These are phyloP conservation scores for Sherardia arvensis DNA, from an alignment of 257 asterid genomes.

Conservation along the genomic window DNA sequence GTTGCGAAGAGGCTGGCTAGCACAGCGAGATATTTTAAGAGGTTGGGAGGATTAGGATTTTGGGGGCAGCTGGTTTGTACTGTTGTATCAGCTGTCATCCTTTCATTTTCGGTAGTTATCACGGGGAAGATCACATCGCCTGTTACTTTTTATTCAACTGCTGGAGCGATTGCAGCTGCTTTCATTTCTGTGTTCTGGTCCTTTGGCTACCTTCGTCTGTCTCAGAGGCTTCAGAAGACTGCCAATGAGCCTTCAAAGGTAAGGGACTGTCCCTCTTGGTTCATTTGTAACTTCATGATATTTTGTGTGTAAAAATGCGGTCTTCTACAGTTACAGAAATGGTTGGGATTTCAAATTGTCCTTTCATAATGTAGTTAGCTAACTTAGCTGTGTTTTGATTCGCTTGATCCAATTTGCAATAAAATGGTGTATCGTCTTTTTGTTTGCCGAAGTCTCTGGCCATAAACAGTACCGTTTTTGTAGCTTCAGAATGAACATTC, in stretches of 20 bases:
- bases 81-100: conserved; percentile 75
- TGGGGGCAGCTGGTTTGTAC: conserved; percentile 95
- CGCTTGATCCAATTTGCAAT: not conserved
- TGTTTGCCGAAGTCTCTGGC: not conserved
- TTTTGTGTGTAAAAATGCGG: not conserved
- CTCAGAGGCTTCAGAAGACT: conserved; percentile 71
- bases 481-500: not conserved
- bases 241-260: conserved; percentile 96
- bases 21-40: conserved; percentile 78
- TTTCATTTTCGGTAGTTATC: conserved; percentile 65
- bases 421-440: not conserved
- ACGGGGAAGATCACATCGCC: conserved; percentile 87
- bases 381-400: not conserved
- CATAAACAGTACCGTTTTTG: not conserved
- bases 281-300: not conserved
- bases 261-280: not conserved
- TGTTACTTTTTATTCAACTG: conserved; percentile 78
- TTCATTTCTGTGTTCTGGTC: conserved; percentile 95
- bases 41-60: conserved; percentile 90
- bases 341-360: not conserved
- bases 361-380: not conserved
- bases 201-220: conserved; percentile 76
- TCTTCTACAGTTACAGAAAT: not conserved
- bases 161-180: conserved; percentile 90
- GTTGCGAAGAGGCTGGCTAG: conserved; percentile 81